Evolutionary conservation across 345 rosid species (phyloP).

Genomic region (Ceriops tagal): DNA sequence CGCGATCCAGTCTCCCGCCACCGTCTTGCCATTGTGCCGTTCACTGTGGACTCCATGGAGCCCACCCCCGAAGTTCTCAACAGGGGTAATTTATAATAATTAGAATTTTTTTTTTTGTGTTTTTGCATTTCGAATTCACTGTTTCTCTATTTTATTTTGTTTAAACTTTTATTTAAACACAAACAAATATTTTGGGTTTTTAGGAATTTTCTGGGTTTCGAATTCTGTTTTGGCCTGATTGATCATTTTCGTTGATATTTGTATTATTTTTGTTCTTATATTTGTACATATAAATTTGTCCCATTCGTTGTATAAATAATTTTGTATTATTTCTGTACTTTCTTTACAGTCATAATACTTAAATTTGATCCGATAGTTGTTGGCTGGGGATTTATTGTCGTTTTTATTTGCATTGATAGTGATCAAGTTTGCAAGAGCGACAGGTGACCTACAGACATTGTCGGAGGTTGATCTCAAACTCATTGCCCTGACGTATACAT

Average conservation of each 20-base stretch:
- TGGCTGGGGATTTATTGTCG: too few species aligned
- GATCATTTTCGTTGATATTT: too few species aligned
- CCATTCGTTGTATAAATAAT: too few species aligned
- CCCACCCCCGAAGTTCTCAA: slow-evolving; percentile 79
- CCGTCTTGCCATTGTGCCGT: slow-evolving; percentile 67
- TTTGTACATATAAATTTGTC: too few species aligned
- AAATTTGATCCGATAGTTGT: too few species aligned
- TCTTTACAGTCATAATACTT: too few species aligned
- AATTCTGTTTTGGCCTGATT: too few species aligned
- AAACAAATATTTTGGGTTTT: too few species aligned
- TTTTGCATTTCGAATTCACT: neutral
- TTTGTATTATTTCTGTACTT: too few species aligned
- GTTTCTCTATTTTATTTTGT: neutral
- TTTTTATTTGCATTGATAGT: slow-evolving; percentile 33
- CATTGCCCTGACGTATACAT: slow-evolving; percentile 73
- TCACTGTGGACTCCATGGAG: slow-evolving; percentile 70
- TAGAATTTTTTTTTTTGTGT: neutral
- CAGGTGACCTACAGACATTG: slow-evolving; percentile 86
- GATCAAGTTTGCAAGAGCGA: slow-evolving; percentile 74
- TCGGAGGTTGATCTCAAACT: slow-evolving; percentile 84
- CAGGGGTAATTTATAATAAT: slow-evolving; percentile 42
- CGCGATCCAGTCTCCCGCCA: slow-evolving; percentile 89
- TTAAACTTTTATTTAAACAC: too few species aligned
- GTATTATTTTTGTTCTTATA: too few species aligned
- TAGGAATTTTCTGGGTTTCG: too few species aligned